These are phyloP conservation scores for Allantophomopsis lycopodina DNA, from an alignment of 2,329 filamentous ascomycete genomes.

Conservation along the genomic window DNA sequence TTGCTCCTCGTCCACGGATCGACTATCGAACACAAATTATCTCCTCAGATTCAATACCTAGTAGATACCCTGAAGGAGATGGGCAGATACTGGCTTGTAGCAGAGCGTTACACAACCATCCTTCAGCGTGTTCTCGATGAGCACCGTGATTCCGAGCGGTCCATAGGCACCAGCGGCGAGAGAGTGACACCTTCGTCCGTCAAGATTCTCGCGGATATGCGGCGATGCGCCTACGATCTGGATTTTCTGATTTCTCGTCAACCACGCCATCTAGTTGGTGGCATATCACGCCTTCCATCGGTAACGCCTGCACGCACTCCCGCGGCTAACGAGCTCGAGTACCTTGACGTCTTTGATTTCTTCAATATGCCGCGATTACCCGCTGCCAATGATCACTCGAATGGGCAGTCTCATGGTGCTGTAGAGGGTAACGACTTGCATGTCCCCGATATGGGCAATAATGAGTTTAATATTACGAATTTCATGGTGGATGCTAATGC, in stretches of 20 bases:
- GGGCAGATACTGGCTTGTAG: constrained; percentile 76
- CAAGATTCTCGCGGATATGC: constrained; percentile 82
- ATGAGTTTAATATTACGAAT: constrained; percentile 67
- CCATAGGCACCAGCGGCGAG: constrained; percentile 44
- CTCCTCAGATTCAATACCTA: constrained; percentile 66
- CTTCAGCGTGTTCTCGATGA: constrained; percentile 77
- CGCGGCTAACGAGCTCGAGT: constrained; percentile 73
- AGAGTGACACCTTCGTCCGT: constrained; percentile 71
- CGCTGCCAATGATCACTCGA: constrained; percentile 19
- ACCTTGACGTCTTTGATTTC: constrained; percentile 86
- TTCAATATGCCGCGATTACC: constrained; percentile 78
- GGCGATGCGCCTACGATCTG: constrained; percentile 77
- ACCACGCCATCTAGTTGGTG: constrained; percentile 13
- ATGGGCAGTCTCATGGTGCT: constrained; percentile 6
- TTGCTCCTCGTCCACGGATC: constrained; percentile 81
- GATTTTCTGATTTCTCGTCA: constrained; percentile 82
- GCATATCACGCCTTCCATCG: constrained; percentile 30
- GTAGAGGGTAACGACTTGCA: constrained; percentile 1
- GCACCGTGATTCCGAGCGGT: constrained; percentile 62
- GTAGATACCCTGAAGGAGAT: constrained; percentile 71
- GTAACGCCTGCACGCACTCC: constrained; percentile 53
- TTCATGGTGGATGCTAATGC: constrained; percentile 63
- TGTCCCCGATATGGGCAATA: constrained; percentile 15
- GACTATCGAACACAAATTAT: constrained; percentile 73
- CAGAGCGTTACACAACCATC: constrained; percentile 66